Base-by-base conservation (phyloP, 345 rosid species). In the Brassica rapa region DNA sequence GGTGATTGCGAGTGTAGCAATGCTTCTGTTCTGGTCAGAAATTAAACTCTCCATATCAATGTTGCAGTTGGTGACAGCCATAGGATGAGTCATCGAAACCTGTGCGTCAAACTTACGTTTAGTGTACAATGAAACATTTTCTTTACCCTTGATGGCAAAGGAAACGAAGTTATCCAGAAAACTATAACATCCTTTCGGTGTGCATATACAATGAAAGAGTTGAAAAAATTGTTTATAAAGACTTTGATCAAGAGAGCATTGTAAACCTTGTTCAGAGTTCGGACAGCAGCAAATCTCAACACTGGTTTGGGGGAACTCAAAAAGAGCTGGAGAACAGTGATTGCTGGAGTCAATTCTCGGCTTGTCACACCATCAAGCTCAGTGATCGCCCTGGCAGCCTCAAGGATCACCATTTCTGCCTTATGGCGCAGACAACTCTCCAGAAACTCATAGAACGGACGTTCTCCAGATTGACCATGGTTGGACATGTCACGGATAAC, bases 51-150 rank as follows among this genome's bases (percentile, higher is more conserved):
- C 98, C 98, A 94, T 94, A 73, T 94, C 98, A 83, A 94, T 93
- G 78, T 94, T 94, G 92, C 99, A 95, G 90, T 89, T 95, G 75
- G 98, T 91, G 69, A 95, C 96, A 66, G 98, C 98, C 98, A 93
- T 89, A 55, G 99, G 99, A 89, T 95, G 99, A 30, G 94, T 91
- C 99, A 95, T 91, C 51, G 99, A 97, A 85, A 95, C 99, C 99
- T 95, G 89, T 46, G 59, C 72, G 24, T 70, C 25, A 75, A 64
- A 70, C 14, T 7, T 62, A 4, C 1, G 60, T 15, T 80, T 70
- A 80, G 76, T n/a, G n/a, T 57, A 57, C 57, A 69, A 23, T 53
- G 53, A 68, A 80, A 33, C 3, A 61, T 68, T 16, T 15, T n/a
- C n/a, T 49, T 14, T 35, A 23, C 63, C 15, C 70, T 77, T 24